These are phyloP conservation scores for Cordyceps cateniannulata DNA, from an alignment of 2,329 filamentous ascomycete species.

Conservation along the genomic window DNA sequence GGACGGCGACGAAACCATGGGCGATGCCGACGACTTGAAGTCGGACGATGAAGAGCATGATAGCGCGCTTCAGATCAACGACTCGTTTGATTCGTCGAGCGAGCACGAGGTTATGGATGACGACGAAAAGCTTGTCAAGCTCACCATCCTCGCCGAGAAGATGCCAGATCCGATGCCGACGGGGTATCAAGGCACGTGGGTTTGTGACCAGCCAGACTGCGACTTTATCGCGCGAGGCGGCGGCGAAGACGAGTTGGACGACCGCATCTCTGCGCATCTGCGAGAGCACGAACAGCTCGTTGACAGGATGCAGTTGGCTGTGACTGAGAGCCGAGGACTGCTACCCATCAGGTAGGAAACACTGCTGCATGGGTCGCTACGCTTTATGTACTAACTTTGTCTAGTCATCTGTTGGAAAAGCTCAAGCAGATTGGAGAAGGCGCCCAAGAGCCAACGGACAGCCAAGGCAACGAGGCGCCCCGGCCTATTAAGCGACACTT, in stretches of 20 bases:
- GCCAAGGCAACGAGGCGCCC: not conserved
- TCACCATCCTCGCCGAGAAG: constrained; percentile 44
- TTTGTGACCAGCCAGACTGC: constrained; percentile 59
- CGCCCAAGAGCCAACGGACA: not conserved
- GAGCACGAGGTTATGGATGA: constrained; percentile 18
- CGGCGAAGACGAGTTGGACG: constrained; percentile 47
- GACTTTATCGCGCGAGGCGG: constrained; percentile 56
- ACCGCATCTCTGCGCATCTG: constrained; percentile 55
- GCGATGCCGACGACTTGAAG: constrained; percentile 21
- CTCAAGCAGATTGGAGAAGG: constrained; percentile 7
- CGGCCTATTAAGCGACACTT: constrained; percentile 5
- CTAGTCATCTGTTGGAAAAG: constrained; percentile 9
- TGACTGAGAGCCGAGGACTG: constrained; percentile 51
- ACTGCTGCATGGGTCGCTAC: not conserved
- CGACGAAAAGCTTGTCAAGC: constrained; percentile 27
- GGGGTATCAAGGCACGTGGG: constrained; percentile 59
- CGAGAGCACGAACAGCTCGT: constrained; percentile 51
- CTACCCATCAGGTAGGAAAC: constrained; percentile 49
- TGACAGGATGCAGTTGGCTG: constrained; percentile 43
- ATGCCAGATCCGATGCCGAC: constrained; percentile 42
- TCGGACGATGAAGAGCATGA: constrained; percentile 13
- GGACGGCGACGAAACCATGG: constrained; percentile 27
- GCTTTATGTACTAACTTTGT: not conserved
- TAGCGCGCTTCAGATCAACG: not conserved
- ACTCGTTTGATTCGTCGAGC: not conserved